These are phyloP conservation scores for Sarocladium strictum DNA, from an alignment of 2,329 filamentous ascomycete species.

Conservation along the genomic window DNA sequence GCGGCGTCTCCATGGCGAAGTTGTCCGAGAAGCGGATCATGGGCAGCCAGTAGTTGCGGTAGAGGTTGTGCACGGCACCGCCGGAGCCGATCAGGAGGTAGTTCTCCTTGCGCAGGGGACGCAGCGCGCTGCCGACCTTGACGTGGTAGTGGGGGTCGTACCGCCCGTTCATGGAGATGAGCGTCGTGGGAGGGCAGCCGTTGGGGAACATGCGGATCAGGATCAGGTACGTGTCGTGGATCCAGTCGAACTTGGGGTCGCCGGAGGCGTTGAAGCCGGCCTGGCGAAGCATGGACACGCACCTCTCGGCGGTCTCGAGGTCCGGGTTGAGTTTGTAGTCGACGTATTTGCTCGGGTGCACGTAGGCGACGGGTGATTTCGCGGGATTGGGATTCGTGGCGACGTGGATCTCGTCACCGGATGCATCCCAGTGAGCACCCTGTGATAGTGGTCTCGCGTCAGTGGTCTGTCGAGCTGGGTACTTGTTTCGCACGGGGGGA, in stretches of 20 bases:
- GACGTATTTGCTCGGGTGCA: conserved; percentile 4
- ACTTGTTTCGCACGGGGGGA: too few species aligned
- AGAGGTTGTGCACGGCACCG: conserved; percentile 65
- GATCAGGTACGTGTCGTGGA: conserved; percentile 65
- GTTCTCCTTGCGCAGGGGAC: conserved; percentile 44
- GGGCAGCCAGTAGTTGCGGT: conserved; percentile 58
- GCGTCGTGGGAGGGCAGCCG: conserved; percentile 58
- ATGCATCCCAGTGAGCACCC: conserved; percentile 4
- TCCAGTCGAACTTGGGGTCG: conserved; percentile 60
- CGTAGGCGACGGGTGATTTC: conserved; percentile 2
- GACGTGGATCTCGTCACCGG: conserved; percentile 3
- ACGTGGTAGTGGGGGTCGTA: conserved; percentile 39
- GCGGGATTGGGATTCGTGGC: background rate
- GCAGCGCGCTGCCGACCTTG: conserved; percentile 50
- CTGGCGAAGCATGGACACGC: background rate
- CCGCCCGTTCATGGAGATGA: conserved; percentile 28
- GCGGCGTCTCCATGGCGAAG: conserved; percentile 16
- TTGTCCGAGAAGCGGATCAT: conserved; percentile 48
- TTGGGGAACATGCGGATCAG: conserved; percentile 64
- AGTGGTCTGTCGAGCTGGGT: background rate
- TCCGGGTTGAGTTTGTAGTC: conserved; percentile 1
- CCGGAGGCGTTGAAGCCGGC: conserved; percentile 47
- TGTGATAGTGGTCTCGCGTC: background rate
- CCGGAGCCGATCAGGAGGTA: conserved; percentile 51
- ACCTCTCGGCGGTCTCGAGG: background rate